Evolutionary conservation across 345 rosid genomes (phyloP).

Genomic region (Populus alba): DNA sequence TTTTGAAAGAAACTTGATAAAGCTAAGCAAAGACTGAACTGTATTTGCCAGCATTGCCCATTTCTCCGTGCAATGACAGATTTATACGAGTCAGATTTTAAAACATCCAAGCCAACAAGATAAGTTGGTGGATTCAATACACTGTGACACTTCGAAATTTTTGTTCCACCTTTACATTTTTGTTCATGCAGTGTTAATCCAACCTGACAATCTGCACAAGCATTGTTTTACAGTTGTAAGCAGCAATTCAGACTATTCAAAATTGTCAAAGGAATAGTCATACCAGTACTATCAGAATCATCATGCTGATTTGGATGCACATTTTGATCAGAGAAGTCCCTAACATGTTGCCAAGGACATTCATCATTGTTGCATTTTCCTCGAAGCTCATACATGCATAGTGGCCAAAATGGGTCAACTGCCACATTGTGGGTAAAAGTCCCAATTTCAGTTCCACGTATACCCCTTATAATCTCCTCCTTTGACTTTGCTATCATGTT

Average conservation of each 20-base stretch:
- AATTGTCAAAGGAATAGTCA: slow-evolving; percentile 1
- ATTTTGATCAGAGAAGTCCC: slow-evolving; percentile 44
- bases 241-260: slow-evolving; percentile 11
- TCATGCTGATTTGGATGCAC: slow-evolving; percentile 28
- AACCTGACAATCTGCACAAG: slow-evolving; percentile 49
- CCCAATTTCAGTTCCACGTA: slow-evolving; percentile 39
- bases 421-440: slow-evolving; percentile 47
- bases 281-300: slow-evolving; percentile 46
- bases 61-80: slow-evolving; percentile 50
- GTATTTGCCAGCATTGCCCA: slow-evolving; percentile 66
- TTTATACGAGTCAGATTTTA: slow-evolving; percentile 54
- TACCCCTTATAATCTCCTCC: slow-evolving; percentile 19
- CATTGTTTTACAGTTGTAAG: slow-evolving; percentile 18
- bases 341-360: slow-evolving; percentile 91
- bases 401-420: slow-evolving; percentile 77
- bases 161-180: slow-evolving; percentile 25
- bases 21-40: slow-evolving; percentile 64
- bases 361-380: slow-evolving; percentile 95
- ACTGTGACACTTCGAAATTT: slow-evolving; percentile 31
- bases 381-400: slow-evolving; percentile 89
- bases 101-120: slow-evolving; percentile 64
- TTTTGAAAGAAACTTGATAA: slow-evolving; percentile 49
- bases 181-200: slow-evolving; percentile 31
- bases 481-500: slow-evolving; percentile 27
- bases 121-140: slow-evolving; percentile 59